phyloP scores from a whole-genome alignment of 2,329 filamentous ascomycete genomes.

The Penicillium palitans region DNA sequence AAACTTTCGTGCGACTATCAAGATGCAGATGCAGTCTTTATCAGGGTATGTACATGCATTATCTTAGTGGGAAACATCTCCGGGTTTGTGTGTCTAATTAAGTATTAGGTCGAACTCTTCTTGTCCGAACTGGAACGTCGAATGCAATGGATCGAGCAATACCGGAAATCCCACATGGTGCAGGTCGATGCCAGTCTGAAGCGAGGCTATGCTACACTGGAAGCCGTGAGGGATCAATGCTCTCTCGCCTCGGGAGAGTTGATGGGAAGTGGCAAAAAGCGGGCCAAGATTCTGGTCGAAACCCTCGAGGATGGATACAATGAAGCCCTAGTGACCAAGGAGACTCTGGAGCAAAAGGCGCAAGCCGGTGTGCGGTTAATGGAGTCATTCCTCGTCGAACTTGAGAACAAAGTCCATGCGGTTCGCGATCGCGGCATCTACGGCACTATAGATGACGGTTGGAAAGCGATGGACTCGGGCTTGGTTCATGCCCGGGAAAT shows the following conservation, averaged over 20 bases:
- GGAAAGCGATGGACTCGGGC: constrained; percentile 76
- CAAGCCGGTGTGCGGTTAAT: constrained; percentile 82
- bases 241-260: constrained; percentile 87
- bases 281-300: constrained; percentile 86
- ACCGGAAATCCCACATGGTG: constrained; percentile 76
- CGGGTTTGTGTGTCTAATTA: constrained; percentile 10
- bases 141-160: constrained; percentile 83
- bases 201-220: constrained; percentile 79
- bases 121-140: constrained; percentile 81
- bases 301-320: constrained; percentile 87
- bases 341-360: constrained; percentile 88
- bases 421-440: constrained; percentile 75
- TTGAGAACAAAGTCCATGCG: constrained; percentile 79
- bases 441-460: constrained; percentile 75
- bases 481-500: constrained; percentile 72
- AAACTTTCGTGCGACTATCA: constrained; percentile 45
- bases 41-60: constrained; percentile 35
- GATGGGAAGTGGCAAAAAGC: constrained; percentile 78
- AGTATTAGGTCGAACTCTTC: constrained; percentile 47
- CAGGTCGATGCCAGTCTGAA: constrained; percentile 81
- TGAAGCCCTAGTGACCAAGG: constrained; percentile 78
- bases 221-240: constrained; percentile 83
- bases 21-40: constrained; percentile 47
- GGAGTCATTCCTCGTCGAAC: constrained; percentile 79
- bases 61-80: not conserved